Base-by-base conservation (phyloP, 1,284 basidiomycete genomes). In the Trichosporon sp. region DNA sequence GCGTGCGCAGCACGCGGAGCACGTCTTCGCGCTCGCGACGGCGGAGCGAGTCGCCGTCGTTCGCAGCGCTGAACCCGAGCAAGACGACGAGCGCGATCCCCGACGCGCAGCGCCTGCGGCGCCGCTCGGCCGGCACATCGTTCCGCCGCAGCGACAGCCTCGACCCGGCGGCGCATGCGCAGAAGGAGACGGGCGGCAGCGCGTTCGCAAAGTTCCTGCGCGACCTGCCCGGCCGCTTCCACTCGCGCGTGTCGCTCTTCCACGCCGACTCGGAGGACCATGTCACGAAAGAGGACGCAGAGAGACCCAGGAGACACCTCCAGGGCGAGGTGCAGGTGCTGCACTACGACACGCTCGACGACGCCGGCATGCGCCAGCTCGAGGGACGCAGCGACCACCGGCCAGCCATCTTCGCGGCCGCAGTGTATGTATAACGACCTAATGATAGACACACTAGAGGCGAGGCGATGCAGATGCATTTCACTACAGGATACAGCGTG, bases 311-410 rank as follows among this genome's bases (percentile, higher is more conserved):
- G 64, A 69, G 74, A 56, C 76, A 76, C 68, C 70, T 73, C 56
- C 76, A 75, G 58, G 82, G 82, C 8, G 80, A 83, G 68, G 82
- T 83, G 2, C 75, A 76, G 62, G 82, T 81, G 70, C 69, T 83
- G 58, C 79, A 82, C 72, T 83, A 83, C 74, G 80, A 79, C 9
- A 83, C 82, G 44, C 78, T 83, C 32, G 82, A 83, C 62, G 82
- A 83, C 73, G 76, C 75, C 4, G 82, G 75, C 1, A 83, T 83
- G 82, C 76, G 81, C 67, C 71, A 69, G 64, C 71, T 83, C 23
- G 82, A 83, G 70, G 82, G 82, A 13, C 74, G 69, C 21, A 80
- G 78, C 34, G 82, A 83, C 70, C 82, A 83, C 75, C 74, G 81
- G 51, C 82, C 82, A 9, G 80, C 81, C 1, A 81, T 83, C 60